Percentiles rank a stretch among this genome's conserved stretches.
Conservation (phyloP, 169 alveolate genomes). For the Babesia bigemina region DNA sequence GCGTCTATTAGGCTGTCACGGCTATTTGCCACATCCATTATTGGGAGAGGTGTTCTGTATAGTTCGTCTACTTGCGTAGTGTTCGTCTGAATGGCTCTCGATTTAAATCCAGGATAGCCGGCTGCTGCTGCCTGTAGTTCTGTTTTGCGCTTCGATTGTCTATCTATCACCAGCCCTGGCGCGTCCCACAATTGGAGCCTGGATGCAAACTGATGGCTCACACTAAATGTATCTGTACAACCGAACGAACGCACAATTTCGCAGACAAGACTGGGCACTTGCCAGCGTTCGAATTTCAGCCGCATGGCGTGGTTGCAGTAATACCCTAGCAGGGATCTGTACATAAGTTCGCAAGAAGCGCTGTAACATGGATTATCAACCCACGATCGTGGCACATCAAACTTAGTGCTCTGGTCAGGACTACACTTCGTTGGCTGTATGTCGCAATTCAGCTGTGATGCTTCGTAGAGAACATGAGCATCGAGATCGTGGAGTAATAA, state of each 20-base stretch:
- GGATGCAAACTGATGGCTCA: conserved; percentile 64
- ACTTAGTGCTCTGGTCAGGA: neutral
- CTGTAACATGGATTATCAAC: conserved; percentile 31
- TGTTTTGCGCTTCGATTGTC: conserved; percentile 27
- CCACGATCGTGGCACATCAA: conserved; percentile 16
- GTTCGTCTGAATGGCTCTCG: conserved; percentile 30
- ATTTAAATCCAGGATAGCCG: conserved; percentile 52
- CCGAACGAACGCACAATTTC: conserved; percentile 62
- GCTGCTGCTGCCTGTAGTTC: conserved; percentile 53
- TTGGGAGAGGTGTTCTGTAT: no score
- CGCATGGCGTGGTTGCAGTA: conserved; percentile 53
- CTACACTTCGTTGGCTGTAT: neutral
- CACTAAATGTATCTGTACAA: conserved; percentile 26
- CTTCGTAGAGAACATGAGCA: conserved; percentile 58
- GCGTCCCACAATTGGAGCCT: conserved; percentile 61
- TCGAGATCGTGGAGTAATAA: conserved; percentile 55
- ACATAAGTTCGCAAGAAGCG: conserved; percentile 53
- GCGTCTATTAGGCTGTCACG: no score
- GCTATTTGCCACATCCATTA: no score
- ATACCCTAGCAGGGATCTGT: conserved; percentile 55
- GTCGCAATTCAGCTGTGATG: conserved; percentile 23
- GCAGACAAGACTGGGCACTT: conserved; percentile 59
- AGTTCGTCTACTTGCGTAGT: neutral
- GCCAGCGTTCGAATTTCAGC: conserved; percentile 66
- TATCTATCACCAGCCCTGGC: conserved; percentile 56